Base-by-base conservation (phyloP, 192 early-diverging fungal genomes). In the Allomyces arbusculus region DNA sequence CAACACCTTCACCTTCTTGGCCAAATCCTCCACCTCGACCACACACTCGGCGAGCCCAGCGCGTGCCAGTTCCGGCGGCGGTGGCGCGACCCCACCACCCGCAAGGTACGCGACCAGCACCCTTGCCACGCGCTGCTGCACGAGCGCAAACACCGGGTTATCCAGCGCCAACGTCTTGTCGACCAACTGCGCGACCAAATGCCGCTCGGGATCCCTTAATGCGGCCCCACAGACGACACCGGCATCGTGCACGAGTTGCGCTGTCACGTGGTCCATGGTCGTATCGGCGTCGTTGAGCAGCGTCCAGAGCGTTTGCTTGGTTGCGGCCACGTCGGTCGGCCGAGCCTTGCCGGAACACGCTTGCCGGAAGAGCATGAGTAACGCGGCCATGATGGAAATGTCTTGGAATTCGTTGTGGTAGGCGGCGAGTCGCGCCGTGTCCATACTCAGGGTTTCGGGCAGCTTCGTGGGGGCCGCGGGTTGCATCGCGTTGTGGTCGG, bases 361-460 rank as follows among this genome's bases (percentile, higher is more conserved):
- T 62, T 79, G 77, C 24, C 66, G 61, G 67, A 75, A 82, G 28
- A 82, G 62, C 8, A 82, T 67, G 1, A 82, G 65, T 6, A 82
- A 62, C 19, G 66, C 62, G 6, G 69, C 67, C 66, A 77, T 71
- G 63, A 82, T 82, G 12, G 76, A 77, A 14, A 82, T 69, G 67
- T 82, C 80, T 63, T 82, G 80, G 72, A 77, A 76, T 62, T 78
- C 76, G 68, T 80, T 82, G 69, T 78, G 74, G 69, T 66, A 76
- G n/a, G 70, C 44, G 40, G 76, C 62, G 10, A 82, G 70, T 20
- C 80, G 72, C 19, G 64, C 24, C 4, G 66, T 24, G 66, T 82
- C 80, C 76, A 82, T 75, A 20, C 65, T 33, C 3, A 82, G 67
- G 10, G 75, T 70, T 70, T 82, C 80, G 43, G 80, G 80, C 2